These are phyloP conservation scores for Plasmodium gonderi DNA, from an alignment of 169 alveolate species.

Conservation along the genomic window DNA sequence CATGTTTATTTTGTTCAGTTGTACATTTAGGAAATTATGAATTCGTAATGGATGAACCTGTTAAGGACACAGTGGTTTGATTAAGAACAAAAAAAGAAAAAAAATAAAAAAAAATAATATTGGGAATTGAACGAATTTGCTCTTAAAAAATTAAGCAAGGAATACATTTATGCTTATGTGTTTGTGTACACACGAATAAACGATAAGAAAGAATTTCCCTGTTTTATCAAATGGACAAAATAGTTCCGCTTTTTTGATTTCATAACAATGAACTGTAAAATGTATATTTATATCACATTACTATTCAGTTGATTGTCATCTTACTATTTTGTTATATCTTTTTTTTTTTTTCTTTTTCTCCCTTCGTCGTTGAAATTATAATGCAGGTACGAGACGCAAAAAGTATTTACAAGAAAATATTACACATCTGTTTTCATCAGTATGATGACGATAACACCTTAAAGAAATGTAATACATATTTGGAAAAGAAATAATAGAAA, in stretches of 20 bases:
- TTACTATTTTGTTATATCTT: not conserved
- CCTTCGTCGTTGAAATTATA: not conserved
- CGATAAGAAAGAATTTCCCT: not conserved
- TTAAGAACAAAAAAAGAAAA: not conserved
- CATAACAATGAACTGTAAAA: not conserved
- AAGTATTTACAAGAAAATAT: conserved; percentile 41
- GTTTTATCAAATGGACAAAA: not conserved
- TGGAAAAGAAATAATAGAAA: not conserved
- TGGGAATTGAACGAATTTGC: not conserved
- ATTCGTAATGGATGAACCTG: conserved; percentile 64
- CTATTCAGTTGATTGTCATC: no score
- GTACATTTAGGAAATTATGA: conserved; percentile 38
- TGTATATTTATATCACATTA: not conserved
- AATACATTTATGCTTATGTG: not conserved
- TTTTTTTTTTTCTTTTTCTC: not conserved
- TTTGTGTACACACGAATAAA: not conserved
- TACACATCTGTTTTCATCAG: conserved; percentile 58
- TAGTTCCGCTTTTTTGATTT: not conserved
- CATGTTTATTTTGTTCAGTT: not conserved
- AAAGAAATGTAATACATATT: conserved; percentile 40
- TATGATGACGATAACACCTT: conserved; percentile 52
- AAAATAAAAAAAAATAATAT: not conserved
- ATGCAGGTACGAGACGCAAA: conserved; percentile 51
- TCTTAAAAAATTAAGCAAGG: not conserved
- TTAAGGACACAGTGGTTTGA: conserved; percentile 62